Base-by-base conservation (phyloP, 164 flowering plant species). In the Litsea cubeba region DNA sequence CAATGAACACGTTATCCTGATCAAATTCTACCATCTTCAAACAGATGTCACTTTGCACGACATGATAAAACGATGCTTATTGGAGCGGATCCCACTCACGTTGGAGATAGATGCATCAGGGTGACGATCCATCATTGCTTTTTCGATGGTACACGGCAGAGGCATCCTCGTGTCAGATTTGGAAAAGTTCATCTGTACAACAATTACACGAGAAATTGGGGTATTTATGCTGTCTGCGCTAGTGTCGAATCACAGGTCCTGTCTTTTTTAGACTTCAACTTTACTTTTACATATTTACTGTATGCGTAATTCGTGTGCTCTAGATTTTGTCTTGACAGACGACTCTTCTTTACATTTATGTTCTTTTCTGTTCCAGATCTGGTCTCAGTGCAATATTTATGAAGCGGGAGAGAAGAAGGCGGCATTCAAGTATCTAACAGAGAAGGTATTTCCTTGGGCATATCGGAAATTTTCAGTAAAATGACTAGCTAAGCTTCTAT, bases 111-210 rank as follows among this genome's bases (percentile, higher is more conserved):
- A 84, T 88, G 94, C 74, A 89, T 91, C 10, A 71, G 90, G 50
- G 91, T 93, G 64, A 91, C 97, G 22, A 90, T 91, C 76, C 98
- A 91, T 78, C 97, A 93, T 77, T 91, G 97, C 71, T 91, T 91
- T 63, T 93, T 93, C 70, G 88, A 93, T 78, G 98, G 94, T 22
- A 91, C 95, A 0, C 76, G 91, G 18, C 97, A 93, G 79, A 74
- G 97, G 18, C 98, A 93, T 69, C 98, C 97, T 77, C 98, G 97
- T 76, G 88, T 93, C 73, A 83, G 97, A 83, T 93, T 83, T 84
- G 94, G 80, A 18, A 90, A 86, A 82, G 95, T 93, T 7, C 98
- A 93, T 85, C 71, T 93, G 54, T 93, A 87, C 77, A 93, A 93
- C 73, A 93, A 91, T 68, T 93, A 90, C 83, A 93, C 94, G 28